Evolutionary conservation across 345 rosid genomes (phyloP).

Genomic region (Excoecaria cochinchinensis): DNA sequence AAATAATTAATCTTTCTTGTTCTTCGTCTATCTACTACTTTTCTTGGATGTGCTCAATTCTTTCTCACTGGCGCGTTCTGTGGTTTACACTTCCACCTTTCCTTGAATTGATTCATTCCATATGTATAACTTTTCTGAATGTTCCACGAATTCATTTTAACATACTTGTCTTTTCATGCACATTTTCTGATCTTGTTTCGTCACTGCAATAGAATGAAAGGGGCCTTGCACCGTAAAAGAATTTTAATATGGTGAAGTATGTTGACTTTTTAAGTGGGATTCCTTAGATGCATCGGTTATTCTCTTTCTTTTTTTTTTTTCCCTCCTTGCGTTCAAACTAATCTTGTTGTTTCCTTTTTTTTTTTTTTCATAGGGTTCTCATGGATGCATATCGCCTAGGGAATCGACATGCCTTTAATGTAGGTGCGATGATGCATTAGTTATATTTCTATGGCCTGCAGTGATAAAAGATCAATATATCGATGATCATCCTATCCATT

Average conservation of each 20-base stretch:
- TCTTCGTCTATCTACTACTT: not conserved
- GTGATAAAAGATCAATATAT: not conserved
- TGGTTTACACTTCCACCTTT: not conserved
- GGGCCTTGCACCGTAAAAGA: not conserved
- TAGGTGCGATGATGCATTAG: constrained; percentile 46
- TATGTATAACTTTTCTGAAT: not conserved
- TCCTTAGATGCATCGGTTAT: not conserved
- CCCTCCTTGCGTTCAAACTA: not conserved
- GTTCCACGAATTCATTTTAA: not conserved
- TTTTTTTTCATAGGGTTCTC: constrained; percentile 52
- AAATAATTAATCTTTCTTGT: not conserved
- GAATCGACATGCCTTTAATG: constrained; percentile 82
- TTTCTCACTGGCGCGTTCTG: too few relatives aligned
- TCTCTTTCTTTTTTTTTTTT: not conserved
- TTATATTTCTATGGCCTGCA: constrained; percentile 8
- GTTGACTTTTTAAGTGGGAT: not conserved
- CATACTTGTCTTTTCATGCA: not conserved
- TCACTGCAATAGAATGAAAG: not conserved
- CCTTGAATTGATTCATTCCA: not conserved
- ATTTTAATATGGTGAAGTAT: not conserved
- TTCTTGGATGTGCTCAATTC: not conserved
- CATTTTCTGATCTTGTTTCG: not conserved
- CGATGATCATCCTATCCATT: not conserved
- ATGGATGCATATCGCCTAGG: constrained; percentile 78
- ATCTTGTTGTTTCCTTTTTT: not conserved